Evolutionary conservation across 1,284 basidiomycete species (phyloP), one percentile per base, ranked within the genome.

Genomic region (Sanghuangporus sanghuang): DNA sequence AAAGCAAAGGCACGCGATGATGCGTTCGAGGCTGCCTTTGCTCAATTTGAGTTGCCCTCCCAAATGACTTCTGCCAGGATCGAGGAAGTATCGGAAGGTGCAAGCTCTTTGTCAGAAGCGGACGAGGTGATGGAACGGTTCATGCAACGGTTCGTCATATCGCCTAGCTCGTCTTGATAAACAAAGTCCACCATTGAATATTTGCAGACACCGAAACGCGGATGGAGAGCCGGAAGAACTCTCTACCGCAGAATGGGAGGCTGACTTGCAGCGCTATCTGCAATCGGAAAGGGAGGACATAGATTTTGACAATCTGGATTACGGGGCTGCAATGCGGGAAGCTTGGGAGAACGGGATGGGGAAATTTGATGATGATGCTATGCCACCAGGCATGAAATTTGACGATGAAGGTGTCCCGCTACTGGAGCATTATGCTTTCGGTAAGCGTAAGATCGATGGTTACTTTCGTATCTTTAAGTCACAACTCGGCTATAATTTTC

Each of bases 241-340:
- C 71, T 86, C 93, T 67, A 74, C 93, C 55, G 85, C 88, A 3
- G 89, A 89, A 72, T 96, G 94, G 94, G 95, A 96, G 73, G 85
- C 87, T 7, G 89, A 96, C 73, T 93, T 95, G 70, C 91, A 90
- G 64, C 88, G 93, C 69, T 76, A 92, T 46, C 90, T 92, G 85
- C 79, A 79, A 39, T 72, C 81, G 3, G 79, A 86, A 64, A 81
- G 86, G 40, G 86, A 89, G 23, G 87, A 89, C 48, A 72, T 82
- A 1, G 84, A 86, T 32, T 74, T 76, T 59, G 44, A 46, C 6
- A 46, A 46, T 11, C 21, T 46, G 16, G 85, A 89, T 69, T 88
- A 86, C 64, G 83, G 83, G 8, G 73, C 74, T 1, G 75, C 74
- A 23, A 86, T 91, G 81, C 80, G 86, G 69, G 74, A 80, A 57